Evolutionary conservation across 2,329 filamentous ascomycete species (phyloP), one percentile per base, ranked within the genome.

Genomic region (Zymoseptoria passerinii): DNA sequence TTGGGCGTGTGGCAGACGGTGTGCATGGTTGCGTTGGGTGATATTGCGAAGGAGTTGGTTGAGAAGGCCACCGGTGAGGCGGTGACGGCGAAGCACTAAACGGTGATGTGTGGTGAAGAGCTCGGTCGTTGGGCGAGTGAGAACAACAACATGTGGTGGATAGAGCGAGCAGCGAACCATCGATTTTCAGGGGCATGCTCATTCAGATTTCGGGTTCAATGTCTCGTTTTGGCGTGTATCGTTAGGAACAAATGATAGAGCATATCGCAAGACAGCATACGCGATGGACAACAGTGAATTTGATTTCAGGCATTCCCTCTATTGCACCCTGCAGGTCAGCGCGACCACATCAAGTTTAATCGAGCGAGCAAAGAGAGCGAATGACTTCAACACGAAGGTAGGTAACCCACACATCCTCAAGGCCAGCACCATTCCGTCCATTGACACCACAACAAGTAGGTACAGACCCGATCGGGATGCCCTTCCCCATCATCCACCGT

Each of bases 1-100:
- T 86, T 99, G 65, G 88, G 94, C 73, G 84, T 99, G 79, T 99
- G 94, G 94, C 94, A 99, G 83, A 99, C 94, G 63, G 88, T 99
- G 72, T 99, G 94, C 83, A 99, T 99, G 94, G 94, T 99, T 78
- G 94, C 92, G 72, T 82, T 97, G 76, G 94, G 94, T 78, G 94
- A 97, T 79, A 83, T 83, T 71, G 83, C 83, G 62, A 86, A 86
- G 73, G 83, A 86, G 68, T 76, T 78, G 67, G 83, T 86, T 63
- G 83, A 85, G 76, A 84, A 83, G 75, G 72, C 83, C 68, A 86
- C 83, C 48, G 83, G 83, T 67, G 83, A 86, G 40, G 68, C 74
- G 60, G 83, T 85, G 67, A 85, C 82, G 61, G 83, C 83, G 49
- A 86, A 86, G 78, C 83, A 86, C 75, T 85, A 82, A 73, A 56